Conservation (phyloP, 495 filamentous ascomycete species). For the Penicillium argentinense region DNA sequence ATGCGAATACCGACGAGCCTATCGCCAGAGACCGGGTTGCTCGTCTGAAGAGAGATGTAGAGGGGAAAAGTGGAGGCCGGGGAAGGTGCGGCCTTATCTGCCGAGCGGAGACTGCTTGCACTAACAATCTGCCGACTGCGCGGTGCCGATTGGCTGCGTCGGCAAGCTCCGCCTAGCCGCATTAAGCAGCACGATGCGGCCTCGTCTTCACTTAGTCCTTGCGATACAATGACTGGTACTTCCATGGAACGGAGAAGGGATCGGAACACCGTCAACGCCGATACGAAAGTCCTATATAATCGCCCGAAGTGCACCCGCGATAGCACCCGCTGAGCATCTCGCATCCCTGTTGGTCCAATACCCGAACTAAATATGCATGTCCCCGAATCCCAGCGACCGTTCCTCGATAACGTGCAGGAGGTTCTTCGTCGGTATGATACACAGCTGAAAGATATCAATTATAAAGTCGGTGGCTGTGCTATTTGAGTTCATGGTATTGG, state of each 20-base stretch:
- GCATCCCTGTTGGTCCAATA: slow-evolving; percentile 1
- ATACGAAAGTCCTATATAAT: neutral
- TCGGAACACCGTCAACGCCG: neutral
- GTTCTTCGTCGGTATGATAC: slow-evolving; percentile 30
- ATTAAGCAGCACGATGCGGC: slow-evolving; percentile 8
- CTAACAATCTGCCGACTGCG: slow-evolving; percentile 20
- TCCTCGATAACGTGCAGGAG: slow-evolving; percentile 30
- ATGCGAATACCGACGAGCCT: neutral
- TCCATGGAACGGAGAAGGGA: too few species aligned
- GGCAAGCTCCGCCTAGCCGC: slow-evolving; percentile 13
- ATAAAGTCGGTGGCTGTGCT: slow-evolving; percentile 32
- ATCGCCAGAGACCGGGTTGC: neutral
- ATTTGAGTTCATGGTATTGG: neutral
- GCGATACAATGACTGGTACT: too few species aligned
- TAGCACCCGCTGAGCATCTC: neutral
- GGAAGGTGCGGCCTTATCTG: slow-evolving; percentile 12
- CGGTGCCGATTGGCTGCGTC: slow-evolving; percentile 29
- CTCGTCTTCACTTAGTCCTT: too few species aligned
- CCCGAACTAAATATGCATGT: slow-evolving; percentile 25
- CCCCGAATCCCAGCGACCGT: slow-evolving; percentile 22
- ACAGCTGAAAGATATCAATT: slow-evolving; percentile 46
- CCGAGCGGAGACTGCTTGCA: slow-evolving; percentile 20
- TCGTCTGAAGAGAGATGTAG: neutral
- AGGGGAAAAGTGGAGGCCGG: slow-evolving; percentile 13
- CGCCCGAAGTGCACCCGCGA: neutral